Evolutionary conservation across 2,329 filamentous ascomycete genomes (phyloP).

Genomic region (Rutstroemia sp.): DNA sequence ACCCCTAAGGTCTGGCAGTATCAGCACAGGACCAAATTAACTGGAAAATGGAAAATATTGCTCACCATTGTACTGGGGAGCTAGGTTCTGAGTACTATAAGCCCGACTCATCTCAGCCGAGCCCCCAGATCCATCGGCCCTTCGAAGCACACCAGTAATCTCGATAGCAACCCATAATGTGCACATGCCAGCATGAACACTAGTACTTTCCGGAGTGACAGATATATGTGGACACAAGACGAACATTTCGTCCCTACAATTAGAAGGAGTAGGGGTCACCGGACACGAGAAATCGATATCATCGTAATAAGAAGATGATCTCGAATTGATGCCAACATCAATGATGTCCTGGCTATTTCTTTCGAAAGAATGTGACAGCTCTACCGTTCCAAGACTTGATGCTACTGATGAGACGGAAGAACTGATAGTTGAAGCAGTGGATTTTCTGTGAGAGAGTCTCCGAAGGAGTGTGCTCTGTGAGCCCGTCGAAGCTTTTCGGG

Average conservation of each 20-base stretch:
- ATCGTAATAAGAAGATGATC: constrained; percentile 12
- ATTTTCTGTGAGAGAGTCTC: constrained; percentile 19
- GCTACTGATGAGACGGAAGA: not conserved
- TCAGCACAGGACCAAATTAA: not conserved
- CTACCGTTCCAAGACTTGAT: not conserved
- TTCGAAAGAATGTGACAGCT: constrained; percentile 9
- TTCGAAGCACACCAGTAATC: constrained; percentile 26
- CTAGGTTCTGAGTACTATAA: not conserved
- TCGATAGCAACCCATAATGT: constrained; percentile 32
- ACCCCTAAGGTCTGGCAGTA: constrained; percentile 10
- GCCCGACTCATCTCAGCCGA: not conserved
- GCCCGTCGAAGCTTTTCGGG: constrained; percentile 3
- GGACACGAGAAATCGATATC: constrained; percentile 1
- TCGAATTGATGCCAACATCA: constrained; percentile 15
- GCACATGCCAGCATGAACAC: constrained; percentile 25
- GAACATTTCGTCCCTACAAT: constrained; percentile 4
- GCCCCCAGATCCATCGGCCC: constrained; percentile 14
- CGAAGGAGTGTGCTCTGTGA: constrained; percentile 17
- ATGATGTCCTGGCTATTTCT: constrained; percentile 16
- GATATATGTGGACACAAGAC: constrained; percentile 26
- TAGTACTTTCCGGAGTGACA: constrained; percentile 27
- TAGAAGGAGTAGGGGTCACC: not conserved
- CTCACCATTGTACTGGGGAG: constrained; percentile 5
- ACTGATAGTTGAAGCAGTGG: constrained; percentile 1
- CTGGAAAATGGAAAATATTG: not conserved